Evolutionary conservation across 352 stramenopile species (phyloP), one percentile per base, ranked within the genome.

Genomic region (Hyaloperonospora arabidopsidis): DNA sequence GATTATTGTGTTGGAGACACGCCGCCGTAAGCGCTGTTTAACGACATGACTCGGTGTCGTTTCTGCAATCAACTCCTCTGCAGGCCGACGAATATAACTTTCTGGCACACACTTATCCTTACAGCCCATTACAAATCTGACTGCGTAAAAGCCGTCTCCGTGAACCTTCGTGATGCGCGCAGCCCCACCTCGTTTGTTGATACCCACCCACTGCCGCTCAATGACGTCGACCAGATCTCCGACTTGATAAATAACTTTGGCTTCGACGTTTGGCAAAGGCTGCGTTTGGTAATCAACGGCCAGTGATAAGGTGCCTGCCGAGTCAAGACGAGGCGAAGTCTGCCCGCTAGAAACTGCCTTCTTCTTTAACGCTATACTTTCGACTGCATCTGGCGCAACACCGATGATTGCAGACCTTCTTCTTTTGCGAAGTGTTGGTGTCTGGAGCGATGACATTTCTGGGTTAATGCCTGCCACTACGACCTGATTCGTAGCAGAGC

Each of bases 161-260:
- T 93, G 63, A 17, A 86, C 60, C 14, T 78, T 67, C 3, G 67
- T 86, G 44, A 97, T 89, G 51, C 79, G 76, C 10, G 72, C 93
- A 1, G 89, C 73, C 11, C 93, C 93, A 17, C 93, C 91, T 11
- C 70, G 78, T 67, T 95, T 94, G 73, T 98, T 97, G 21, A 97
- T 86, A 0, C 93, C 93, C 4, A 82, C 61, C 87, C 89, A 97
- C 51, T 86, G 96, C 13, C 93, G 76, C 23, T 82, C 68, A 25
- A 75, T 68, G 14, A 97, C 87, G 18, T 96, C 69, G 4, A 97
- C 88, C n/a, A 96, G 48, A 34, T 93, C 68, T 15, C 86, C 87
- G 0, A 74, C 59, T 25, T 52, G 46, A 36, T 88, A 89, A 18
- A 29, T 8, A 8, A 50, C 55, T n/a, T 62, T 59, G 18, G 71